Conservation (phyloP, 2,329 filamentous ascomycete species). For the Curvularia lunata region DNA sequence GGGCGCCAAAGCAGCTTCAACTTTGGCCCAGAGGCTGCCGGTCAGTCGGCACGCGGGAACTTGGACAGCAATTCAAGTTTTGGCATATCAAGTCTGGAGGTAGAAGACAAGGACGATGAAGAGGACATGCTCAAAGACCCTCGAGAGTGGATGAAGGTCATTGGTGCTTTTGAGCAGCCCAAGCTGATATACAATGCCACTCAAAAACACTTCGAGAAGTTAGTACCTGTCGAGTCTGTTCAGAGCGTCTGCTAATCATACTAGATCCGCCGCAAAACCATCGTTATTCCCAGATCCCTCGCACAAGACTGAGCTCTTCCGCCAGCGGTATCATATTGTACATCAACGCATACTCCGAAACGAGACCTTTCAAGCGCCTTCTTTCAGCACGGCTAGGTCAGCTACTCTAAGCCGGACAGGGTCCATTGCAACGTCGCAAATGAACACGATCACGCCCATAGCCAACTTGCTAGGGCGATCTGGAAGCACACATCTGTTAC, state of each 20-base stretch:
- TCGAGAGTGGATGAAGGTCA: slow-evolving; percentile 81
- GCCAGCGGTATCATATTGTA: slow-evolving; percentile 89
- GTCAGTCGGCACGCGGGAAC: slow-evolving; percentile 39
- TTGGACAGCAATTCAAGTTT: slow-evolving; percentile 71
- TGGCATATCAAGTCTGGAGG: slow-evolving; percentile 57
- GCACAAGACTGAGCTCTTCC: slow-evolving; percentile 84
- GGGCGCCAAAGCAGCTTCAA: slow-evolving; percentile 69
- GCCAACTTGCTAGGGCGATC: slow-evolving; percentile 76
- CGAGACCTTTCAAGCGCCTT: slow-evolving; percentile 86
- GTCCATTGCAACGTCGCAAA: slow-evolving; percentile 58
- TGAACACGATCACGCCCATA: slow-evolving; percentile 89
- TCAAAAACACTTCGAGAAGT: slow-evolving; percentile 92
- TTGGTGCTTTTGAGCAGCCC: slow-evolving; percentile 86
- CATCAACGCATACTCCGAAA: slow-evolving; percentile 92
- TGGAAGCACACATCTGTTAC: slow-evolving; percentile 81
- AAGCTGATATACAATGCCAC: slow-evolving; percentile 74
- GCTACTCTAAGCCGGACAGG: slow-evolving; percentile 63
- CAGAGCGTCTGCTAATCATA: slow-evolving; percentile 17
- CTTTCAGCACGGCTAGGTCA: slow-evolving; percentile 66
- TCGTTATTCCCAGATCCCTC: slow-evolving; percentile 71
- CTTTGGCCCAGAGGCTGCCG: slow-evolving; percentile 57
- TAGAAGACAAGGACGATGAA: slow-evolving; percentile 62
- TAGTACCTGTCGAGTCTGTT: slow-evolving; percentile 12
- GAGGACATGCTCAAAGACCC: slow-evolving; percentile 70
- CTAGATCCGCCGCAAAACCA: slow-evolving; percentile 50